These are phyloP conservation scores for Mycena crocata DNA, from an alignment of 768 basidiomycete species.

Conservation along the genomic window DNA sequence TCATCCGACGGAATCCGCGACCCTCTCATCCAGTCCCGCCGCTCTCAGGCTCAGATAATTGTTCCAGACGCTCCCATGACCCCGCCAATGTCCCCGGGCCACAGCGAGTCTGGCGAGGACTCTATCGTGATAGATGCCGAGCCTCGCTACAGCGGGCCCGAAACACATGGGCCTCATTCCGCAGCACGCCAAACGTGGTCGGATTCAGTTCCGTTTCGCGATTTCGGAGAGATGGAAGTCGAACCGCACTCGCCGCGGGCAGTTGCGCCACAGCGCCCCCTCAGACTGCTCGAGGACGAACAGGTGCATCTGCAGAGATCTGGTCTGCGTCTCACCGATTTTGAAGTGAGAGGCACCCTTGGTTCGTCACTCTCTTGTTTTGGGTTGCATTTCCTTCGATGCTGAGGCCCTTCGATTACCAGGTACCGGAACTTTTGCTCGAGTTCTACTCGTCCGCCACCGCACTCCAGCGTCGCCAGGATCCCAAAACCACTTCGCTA, in stretches of 20 bases:
- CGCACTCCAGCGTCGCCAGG: constrained; percentile 60
- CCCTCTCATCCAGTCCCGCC: constrained; percentile 40
- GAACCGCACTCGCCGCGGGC: constrained; percentile 31
- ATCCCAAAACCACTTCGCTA: constrained; percentile 77
- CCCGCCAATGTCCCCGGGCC: constrained; percentile 73
- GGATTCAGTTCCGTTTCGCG: constrained; percentile 29
- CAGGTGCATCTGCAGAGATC: constrained; percentile 68
- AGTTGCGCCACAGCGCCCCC: constrained; percentile 52
- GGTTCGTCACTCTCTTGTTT: constrained; percentile 57
- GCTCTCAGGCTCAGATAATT: constrained; percentile 57
- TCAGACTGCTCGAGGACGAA: constrained; percentile 76
- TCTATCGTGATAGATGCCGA: constrained; percentile 53
- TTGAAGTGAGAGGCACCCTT: constrained; percentile 83
- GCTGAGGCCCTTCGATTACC: constrained; percentile 14
- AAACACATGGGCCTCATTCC: constrained; percentile 33
- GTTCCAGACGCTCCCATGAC: constrained; percentile 73
- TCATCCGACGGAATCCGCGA: constrained; percentile 24
- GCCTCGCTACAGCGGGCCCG: constrained; percentile 49
- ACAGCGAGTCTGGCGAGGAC: constrained; percentile 54
- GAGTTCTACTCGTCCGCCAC: constrained; percentile 90
- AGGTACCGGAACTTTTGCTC: constrained; percentile 98
- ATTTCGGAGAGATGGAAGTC: constrained; percentile 42
- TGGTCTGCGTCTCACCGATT: constrained; percentile 79
- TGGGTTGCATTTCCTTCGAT: constrained; percentile 5
- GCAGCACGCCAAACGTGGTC: constrained; percentile 17